Evolutionary conservation across 2,329 filamentous ascomycete species (phyloP), one percentile per base, ranked within the genome.

Genomic region (Elsinoe perseae): DNA sequence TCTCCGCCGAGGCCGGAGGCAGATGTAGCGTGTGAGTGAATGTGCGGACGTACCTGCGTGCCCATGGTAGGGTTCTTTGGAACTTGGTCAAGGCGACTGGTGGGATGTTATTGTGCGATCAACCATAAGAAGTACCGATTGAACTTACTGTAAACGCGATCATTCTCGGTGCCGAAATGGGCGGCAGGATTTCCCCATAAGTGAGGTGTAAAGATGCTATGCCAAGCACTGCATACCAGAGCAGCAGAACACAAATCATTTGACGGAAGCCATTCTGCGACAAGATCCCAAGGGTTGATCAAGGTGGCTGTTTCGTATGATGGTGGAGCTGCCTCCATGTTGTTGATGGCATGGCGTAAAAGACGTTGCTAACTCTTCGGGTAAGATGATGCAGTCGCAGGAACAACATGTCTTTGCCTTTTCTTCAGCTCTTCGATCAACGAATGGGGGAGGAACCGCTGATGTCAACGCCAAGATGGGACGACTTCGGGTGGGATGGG

Each of bases 141-240:
- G n/a, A 40, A 27, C 62, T 56, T 59, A 73, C 77, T 75, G 63
- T 83, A 83, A 27, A 83, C 79, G 7, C 75, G 77, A 63, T 83
- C 81, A 63, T 83, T 80, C 53, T 82, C 75, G 2, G 73, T 73
- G 27, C 78, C 79, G 64, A 84, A 84, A 65, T 84, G 80, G 7
- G 80, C 82, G 0, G 81, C 80, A 18, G 81, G 81, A 62, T 80
- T 78, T 14, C 81, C 81, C 81, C 81, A 84, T 1, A 84, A 72
- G 60, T 79, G 76, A 2, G 79, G 79, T 54, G 77, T 73, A 61
- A 83, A 83, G n/a, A 78, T 75, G 25, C 69, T 63, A 62, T 83
- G 78, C 80, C 81, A 83, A 71, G 72, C 70, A 55, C 70, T 75
- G 62, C 76, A 81, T 7, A 83, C 80, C 25, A 82, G 67, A 4